Base-by-base conservation (phyloP, 108 stramenopile genomes). In the Skeletonema menzelii region DNA sequence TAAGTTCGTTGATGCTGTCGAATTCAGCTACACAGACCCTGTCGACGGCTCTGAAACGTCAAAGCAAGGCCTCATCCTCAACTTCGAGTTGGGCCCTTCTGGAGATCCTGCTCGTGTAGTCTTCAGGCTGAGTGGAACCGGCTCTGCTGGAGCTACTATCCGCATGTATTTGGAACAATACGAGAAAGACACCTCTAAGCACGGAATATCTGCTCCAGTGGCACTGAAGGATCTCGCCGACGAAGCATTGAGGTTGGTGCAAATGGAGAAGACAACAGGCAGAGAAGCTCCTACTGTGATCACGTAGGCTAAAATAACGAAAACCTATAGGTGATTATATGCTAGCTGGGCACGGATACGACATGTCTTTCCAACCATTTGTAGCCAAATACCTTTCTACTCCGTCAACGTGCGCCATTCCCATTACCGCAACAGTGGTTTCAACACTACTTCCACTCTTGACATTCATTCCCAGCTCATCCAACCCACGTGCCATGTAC, bases 161-260 rank as follows among this genome's bases (percentile, higher is more conserved):
- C 94, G 99, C 59, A 89, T 99, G 91, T 99, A 99, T 72, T 79
- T 99, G 55, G 99, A 99, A 79, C 92, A 87, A 69, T 98, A 87
- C 77, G 96, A 97, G 68, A 82, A 86, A 59, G 91, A 94, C 44
- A 32, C 73, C 5, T 60, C 80, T 8, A 86, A 90, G 37, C 87
- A 90, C 55, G 85, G 80, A 40, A 84, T 84, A 49, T 78, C 90
- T 13, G 89, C 92, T 28, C 91, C 91, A 13, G 85, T 74, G 0
- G 89, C 87, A 32, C 59, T 96, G 68, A 88, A 88, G 70, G 82
- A 63, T 49, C 72, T 96, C 34, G 95, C 92, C 0, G 88, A 89
- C 26, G 74, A 85, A 63, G 95, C 95, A 6, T 56, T 92, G 47
- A 58, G 65, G 31, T 66, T 96, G 58, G 89, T 91, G 3, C 57